Percentiles rank a stretch among this genome's conserved stretches.
These are phyloP conservation scores for Geotrichum ghanense DNA, from an alignment of 805 yeast species.

Conservation along the genomic window DNA sequence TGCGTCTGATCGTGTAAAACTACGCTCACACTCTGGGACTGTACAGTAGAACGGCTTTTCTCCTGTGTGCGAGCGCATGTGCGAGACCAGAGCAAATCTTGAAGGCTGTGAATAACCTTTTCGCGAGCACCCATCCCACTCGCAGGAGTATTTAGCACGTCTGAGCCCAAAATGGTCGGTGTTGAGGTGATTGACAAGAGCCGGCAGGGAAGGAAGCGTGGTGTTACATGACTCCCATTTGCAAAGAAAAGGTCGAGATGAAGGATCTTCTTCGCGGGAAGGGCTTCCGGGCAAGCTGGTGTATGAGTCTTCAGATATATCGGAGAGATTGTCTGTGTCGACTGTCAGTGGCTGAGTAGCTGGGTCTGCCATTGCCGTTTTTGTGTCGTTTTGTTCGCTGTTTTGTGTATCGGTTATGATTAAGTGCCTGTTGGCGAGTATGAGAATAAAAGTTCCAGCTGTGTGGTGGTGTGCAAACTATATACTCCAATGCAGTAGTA, in stretches of 20 bases:
- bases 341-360: not conserved
- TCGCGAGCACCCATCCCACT: conserved; percentile 49
- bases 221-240: conserved; percentile 30
- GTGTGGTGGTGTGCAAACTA: too few relatives aligned
- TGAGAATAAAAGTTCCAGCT: too few relatives aligned
- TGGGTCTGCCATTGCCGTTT: too few relatives aligned
- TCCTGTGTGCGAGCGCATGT: conserved; percentile 54
- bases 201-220: conserved; percentile 25
- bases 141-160: conserved; percentile 37
- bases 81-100: conserved; percentile 48
- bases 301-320: conserved; percentile 11
- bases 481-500: too few relatives aligned
- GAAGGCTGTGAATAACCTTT: conserved; percentile 42
- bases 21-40: conserved; percentile 53
- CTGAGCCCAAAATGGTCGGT: conserved; percentile 29
- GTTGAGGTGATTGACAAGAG: conserved; percentile 31
- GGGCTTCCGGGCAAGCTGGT: conserved; percentile 11
- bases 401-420: too few relatives aligned
- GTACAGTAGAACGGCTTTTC: conserved; percentile 57
- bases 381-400: too few relatives aligned
- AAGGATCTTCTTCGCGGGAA: conserved; percentile 16
- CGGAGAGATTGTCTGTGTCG: not conserved
- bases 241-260: conserved; percentile 21
- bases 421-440: too few relatives aligned
- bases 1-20: conserved; percentile 50